These are phyloP conservation scores for Populus hybrid DNA, from an alignment of 441 rosid species.

Conservation along the genomic window DNA sequence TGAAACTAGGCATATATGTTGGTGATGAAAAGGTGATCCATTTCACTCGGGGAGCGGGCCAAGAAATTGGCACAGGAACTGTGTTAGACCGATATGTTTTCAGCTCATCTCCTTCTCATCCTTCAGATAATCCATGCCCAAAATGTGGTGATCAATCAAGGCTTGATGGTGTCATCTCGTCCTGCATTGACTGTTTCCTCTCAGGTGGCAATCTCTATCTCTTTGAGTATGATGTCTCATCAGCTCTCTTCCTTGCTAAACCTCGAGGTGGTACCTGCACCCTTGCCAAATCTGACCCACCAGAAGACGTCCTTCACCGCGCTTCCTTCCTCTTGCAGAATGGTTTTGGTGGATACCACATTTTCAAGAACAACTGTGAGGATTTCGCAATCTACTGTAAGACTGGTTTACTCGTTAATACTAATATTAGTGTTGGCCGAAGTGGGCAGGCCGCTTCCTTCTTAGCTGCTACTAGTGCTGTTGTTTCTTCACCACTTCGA, in stretches of 20 bases:
- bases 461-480: constrained; percentile 41
- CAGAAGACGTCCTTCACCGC: constrained; percentile 52
- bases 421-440: constrained; percentile 52
- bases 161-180: constrained; percentile 55
- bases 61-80: constrained; percentile 74
- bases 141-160: constrained; percentile 49
- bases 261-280: constrained; percentile 86
- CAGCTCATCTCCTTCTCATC: constrained; percentile 44
- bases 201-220: constrained; percentile 59
- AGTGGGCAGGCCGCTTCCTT: constrained; percentile 75
- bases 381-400: constrained; percentile 88
- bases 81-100: constrained; percentile 46
- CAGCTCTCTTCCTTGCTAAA: constrained; percentile 57
- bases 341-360: constrained; percentile 64
- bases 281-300: constrained; percentile 60
- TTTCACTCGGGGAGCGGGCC: constrained; percentile 72
- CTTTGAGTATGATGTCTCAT: constrained; percentile 53
- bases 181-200: constrained; percentile 79
- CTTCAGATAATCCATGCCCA: constrained; percentile 49
- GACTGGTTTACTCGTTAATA: constrained; percentile 54
- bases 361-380: constrained; percentile 75
- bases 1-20: constrained; percentile 55
- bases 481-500: constrained; percentile 48
- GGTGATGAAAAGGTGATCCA: constrained; percentile 75
- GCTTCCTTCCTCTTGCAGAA: constrained; percentile 53